Evolutionary conservation across 2,329 filamentous ascomycete species (phyloP).

Genomic region (Metarhizium rileyi): DNA sequence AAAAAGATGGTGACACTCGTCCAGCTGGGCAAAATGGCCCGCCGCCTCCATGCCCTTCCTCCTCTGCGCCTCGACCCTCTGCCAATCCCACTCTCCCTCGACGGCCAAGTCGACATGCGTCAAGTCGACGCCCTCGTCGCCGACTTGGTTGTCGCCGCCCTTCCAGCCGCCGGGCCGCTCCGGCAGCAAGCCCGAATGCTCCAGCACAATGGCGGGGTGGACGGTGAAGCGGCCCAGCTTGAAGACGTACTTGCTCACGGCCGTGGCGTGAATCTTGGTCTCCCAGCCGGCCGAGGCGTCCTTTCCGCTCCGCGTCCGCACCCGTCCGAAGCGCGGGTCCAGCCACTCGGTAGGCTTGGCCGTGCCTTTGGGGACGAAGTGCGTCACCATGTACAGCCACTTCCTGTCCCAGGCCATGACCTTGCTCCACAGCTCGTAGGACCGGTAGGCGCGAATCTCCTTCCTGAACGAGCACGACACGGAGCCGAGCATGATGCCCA

Average conservation of each 20-base stretch:
- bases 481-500: constrained; percentile 60
- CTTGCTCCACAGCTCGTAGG: constrained; percentile 65
- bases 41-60: constrained; percentile 46
- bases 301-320: constrained; percentile 27
- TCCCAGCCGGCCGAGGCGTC: constrained; percentile 37
- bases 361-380: constrained; percentile 57
- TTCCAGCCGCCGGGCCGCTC: constrained; percentile 58
- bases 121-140: constrained; percentile 8
- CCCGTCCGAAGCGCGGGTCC: constrained; percentile 33
- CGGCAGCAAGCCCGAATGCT: constrained; percentile 65
- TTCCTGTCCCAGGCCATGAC: constrained; percentile 70
- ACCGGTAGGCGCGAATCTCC: constrained; percentile 60
- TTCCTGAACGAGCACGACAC: constrained; percentile 65
- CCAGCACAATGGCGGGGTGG: constrained; percentile 66
- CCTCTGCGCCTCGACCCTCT: constrained; percentile 43
- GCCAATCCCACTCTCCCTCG: constrained; percentile 47
- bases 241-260: constrained; percentile 71
- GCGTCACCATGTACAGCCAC: constrained; percentile 69
- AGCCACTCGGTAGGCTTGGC: constrained; percentile 47
- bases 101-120: constrained; percentile 19
- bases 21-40: constrained; percentile 45
- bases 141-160: constrained; percentile 25
- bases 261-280: constrained; percentile 60
- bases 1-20: constrained; percentile 41
- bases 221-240: constrained; percentile 78